Percentiles rank a stretch among this genome's conserved stretches.
Evolutionary conservation across 169 alveolate genomes (phyloP).

Genomic region (Fabrea salina): DNA sequence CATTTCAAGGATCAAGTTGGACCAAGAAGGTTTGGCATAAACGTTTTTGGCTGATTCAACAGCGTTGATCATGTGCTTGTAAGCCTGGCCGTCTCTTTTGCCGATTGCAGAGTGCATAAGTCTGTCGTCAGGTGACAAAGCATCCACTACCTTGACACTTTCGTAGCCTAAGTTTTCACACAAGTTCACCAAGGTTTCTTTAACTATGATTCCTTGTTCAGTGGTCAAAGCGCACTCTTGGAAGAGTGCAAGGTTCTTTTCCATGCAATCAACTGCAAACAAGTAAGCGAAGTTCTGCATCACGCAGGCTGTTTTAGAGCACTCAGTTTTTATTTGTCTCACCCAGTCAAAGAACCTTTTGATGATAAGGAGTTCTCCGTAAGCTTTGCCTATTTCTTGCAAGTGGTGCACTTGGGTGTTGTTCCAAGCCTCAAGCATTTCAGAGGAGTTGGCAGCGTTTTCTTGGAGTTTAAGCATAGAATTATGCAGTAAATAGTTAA

Average conservation of each 20-base stretch:
- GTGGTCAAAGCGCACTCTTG: not conserved
- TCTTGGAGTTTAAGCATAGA: slow-evolving; percentile 3
- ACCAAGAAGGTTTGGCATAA: not conserved
- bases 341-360: no score
- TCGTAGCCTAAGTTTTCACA: not conserved
- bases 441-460: not conserved
- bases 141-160: not conserved
- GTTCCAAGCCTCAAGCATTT: slow-evolving; percentile 10
- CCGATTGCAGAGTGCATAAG: not conserved
- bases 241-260: not conserved
- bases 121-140: not conserved
- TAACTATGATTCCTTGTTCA: not conserved
- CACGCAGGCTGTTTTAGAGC: no score
- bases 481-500: not conserved
- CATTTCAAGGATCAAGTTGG: not conserved
- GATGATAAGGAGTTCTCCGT: slow-evolving; percentile 4
- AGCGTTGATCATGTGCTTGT: not conserved
- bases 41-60: not conserved
- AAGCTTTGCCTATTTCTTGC: slow-evolving; percentile 19
- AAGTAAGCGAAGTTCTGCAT: not conserved
- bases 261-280: not conserved
- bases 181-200: not conserved
- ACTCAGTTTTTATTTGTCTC: no score
- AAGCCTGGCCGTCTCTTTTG: not conserved
- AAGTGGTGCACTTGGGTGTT: not conserved